Base-by-base conservation (phyloP, 148 eudicot species). In the Chenopodium berlandieri region DNA sequence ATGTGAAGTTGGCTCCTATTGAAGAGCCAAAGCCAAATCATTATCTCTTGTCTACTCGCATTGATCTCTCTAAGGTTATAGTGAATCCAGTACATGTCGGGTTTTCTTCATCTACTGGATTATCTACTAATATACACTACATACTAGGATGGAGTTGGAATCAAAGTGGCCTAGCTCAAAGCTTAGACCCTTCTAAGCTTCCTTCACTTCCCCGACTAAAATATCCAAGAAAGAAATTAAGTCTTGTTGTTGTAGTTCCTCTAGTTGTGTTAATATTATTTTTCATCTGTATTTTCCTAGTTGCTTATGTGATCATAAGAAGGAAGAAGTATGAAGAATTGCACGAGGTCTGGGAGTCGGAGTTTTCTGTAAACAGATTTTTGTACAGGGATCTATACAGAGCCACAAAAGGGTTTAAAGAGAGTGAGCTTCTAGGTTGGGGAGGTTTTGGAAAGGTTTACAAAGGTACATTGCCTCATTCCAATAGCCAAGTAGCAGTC, bases 381-480 rank as follows among this genome's bases (percentile, higher is more conserved):
- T 44, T 77, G 0, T 90, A 90, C 62, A 52, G 79, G 76, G 89
- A 89, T 40, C 84, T 89, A 27, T 80, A 85, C 58, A 23, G 37
- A 54, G 90, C 90, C 1, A 90, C 92, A n/a, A 86, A 71, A 74
- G 89, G 89, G 31, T 90, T 90, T 71, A 83, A 74, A 32, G 87
- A 81, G 13, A 84, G 63, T 1, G 86, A 86, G 64, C 73, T 90
- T 7, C 80, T 88, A 4, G 92, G 92, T 2, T 67, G 44, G 23
- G 93, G 93, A 32, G 93, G 91, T 27, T 91, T 88, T 46, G 91
- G 91, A 34, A 75, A 70, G 72, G 91, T 89, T 1, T 90, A 89
- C 67, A 86, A 66, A 73, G 91, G 91, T 19, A 67, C 58, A 9
- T 65, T 91, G 19, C 88, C 89, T 4, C 79, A 64, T 6, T 56